phyloP scores from a whole-genome alignment of 2,329 filamentous ascomycete species.

The Metarhizium album region DNA sequence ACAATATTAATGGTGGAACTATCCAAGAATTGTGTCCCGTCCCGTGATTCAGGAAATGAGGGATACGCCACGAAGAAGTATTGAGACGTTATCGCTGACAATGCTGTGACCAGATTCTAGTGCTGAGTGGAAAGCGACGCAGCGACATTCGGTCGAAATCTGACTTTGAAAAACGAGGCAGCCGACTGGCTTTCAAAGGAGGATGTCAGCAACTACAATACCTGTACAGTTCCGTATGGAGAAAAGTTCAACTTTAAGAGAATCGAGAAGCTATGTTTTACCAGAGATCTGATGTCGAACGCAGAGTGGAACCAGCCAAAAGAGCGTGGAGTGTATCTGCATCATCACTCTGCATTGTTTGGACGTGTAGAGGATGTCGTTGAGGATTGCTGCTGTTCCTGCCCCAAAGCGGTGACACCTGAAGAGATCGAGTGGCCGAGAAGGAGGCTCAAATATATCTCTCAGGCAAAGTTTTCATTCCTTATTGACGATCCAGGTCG shows the following conservation, averaged over 20 bases:
- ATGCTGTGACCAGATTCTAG: no score
- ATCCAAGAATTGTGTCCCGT: not conserved
- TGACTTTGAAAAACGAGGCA: no score
- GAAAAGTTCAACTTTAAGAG: constrained; percentile 50
- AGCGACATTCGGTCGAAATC: no score
- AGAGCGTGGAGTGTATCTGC: constrained; percentile 64
- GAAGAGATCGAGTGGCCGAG: constrained; percentile 62
- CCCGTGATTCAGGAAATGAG: not conserved
- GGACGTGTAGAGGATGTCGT: constrained; percentile 65
- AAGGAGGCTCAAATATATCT: constrained; percentile 69
- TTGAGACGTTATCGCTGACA: no score
- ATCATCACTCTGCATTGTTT: constrained; percentile 80
- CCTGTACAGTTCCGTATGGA: constrained; percentile 62
- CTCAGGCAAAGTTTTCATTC: constrained; percentile 61
- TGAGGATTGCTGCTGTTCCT: constrained; percentile 71
- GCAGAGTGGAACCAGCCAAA: constrained; percentile 76
- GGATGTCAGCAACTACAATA: constrained; percentile 71
- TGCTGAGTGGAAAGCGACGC: no score
- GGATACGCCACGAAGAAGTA: no score
- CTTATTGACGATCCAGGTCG: constrained; percentile 73
- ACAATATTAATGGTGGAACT: no score
- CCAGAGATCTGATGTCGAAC: constrained; percentile 71
- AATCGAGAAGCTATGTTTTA: constrained; percentile 75
- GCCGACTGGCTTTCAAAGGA: constrained; percentile 73
- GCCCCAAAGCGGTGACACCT: constrained; percentile 55